Percentiles rank a stretch among this genome's conserved stretches.
phyloP scores from a whole-genome alignment of 2,329 filamentous ascomycete genomes.

The Xylariomycetidae sp. region DNA sequence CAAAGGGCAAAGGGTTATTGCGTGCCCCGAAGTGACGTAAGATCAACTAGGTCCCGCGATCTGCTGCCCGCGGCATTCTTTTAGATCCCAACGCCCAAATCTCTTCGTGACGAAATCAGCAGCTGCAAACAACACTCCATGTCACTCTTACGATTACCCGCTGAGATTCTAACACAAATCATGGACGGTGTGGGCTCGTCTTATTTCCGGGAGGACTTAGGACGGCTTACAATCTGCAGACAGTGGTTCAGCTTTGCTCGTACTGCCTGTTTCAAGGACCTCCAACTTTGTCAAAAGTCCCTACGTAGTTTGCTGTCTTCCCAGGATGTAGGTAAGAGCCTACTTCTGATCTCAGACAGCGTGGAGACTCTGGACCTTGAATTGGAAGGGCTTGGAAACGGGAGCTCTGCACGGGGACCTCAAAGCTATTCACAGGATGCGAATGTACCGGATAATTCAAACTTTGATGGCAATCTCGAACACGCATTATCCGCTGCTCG shows the following conservation, averaged over 20 bases:
- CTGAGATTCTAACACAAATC: constrained; percentile 6
- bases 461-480: too few species aligned
- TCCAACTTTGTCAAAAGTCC: constrained; percentile 1
- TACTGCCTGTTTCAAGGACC: constrained; percentile 1
- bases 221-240: constrained; percentile 8
- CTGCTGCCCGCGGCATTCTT: too few species aligned
- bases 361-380: constrained; percentile 4
- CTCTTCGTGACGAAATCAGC: too few species aligned
- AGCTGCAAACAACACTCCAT: too few species aligned
- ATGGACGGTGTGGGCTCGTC: constrained; percentile 5
- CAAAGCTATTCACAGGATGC: not conserved
- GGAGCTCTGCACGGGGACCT: not conserved
- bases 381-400: not conserved
- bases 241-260: constrained; percentile 6
- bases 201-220: constrained; percentile 5
- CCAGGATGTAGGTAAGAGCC: not conserved
- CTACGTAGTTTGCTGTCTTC: constrained; percentile 3
- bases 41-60: too few species aligned
- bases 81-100: too few species aligned
- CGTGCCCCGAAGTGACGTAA: too few species aligned
- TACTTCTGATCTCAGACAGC: not conserved
- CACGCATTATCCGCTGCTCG: not conserved
- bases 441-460: too few species aligned
- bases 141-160: constrained; percentile 6
- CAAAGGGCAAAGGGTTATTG: too few species aligned